Evolutionary conservation across 495 filamentous ascomycete genomes (phyloP), one percentile per base, ranked within the genome.

Genomic region (Pseudevernia furfuracea): DNA sequence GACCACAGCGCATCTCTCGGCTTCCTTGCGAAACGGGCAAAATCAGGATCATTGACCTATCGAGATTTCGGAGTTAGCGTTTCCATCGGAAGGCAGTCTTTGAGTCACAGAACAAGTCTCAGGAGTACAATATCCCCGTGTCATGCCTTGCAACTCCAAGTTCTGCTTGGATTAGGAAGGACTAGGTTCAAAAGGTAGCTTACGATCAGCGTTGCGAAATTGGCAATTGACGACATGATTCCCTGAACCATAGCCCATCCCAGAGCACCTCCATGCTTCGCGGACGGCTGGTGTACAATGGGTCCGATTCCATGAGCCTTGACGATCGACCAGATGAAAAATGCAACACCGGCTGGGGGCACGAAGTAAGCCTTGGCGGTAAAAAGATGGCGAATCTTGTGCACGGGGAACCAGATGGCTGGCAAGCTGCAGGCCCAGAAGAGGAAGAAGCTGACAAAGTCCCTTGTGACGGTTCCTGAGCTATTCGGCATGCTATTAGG

Each of bases 361-460:
- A 95, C 92, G 66, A 95, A 85, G 71, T 84, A 89, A 9, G 91
- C 83, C 77, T 97, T 97, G 70, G 89, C 89, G 25, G 92, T 96
- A 74, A 97, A 97, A 28, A 97, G 79, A 74, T 96, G 92, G 59
- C 92, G 78, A 41, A 83, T 76, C 64, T 83, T 75, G 64, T 83
- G 81, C 37, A 83, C 78, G 0, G 81, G 81, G 68, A 83, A 81
- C 88, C 90, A 97, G 58, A 97, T 87, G 11, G 89, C 89, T 0
- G 90, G 90, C n/a, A 95, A 76, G 37, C 87, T 90, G 66, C 79
- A 71, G 7, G 89, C 72, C 90, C 90, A 95, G 71, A 95, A 95
- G 60, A 95, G 74, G 78, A 93, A 90, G 74, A 93, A 95, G 32
- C 88, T 87, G 49, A 84, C 75, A 70, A 85, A 96, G 66, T 89